Evolutionary conservation across 371 early-diverging fungal species (phyloP), one percentile per base, ranked within the genome.

Genomic region (Apophysomyces variabilis): DNA sequence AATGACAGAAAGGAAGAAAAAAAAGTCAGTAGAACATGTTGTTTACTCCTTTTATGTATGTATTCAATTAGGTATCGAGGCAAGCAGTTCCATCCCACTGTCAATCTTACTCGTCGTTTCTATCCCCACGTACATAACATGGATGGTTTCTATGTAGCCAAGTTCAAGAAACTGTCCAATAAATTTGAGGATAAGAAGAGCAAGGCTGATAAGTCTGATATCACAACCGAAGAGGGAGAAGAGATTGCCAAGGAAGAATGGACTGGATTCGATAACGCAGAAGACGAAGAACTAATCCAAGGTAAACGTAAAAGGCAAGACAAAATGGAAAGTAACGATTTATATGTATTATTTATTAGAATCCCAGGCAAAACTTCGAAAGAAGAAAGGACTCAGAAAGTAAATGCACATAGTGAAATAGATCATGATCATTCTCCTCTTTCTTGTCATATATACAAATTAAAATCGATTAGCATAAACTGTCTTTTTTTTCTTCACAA

Each of bases 81-180:
- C 59, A 92, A 93, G 67, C 69, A 73, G 4, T 99, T 97, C 92
- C 94, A 96, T 75, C 90, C 91, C 8, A 87, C 91, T 16, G 66
- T 99, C 62, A 86, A 86, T 38, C 75, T 94, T 63, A 94, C 99
- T 0, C 87, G 96, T 61, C 88, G 99, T 65, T 95, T 93, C 84
- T 99, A 99, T 82, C 99, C 99, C 38, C 99, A 99, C 78, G 91
- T 96, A 32, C 96, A 99, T 80, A 99, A 99, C 80, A 98, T 99
- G 98, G 99, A 99, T 82, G 99, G 99, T 61, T 99, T 99, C 90
- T 99, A 88, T 79, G 97, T 99, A 26, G 96, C 98, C 47, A 99
- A 99, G 71, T 92, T 99, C 76, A 92, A 93, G 80, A 95, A 97
- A 79, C 62, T 90, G 46, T 88, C 89, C 68, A 92, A 92, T 83